A percentile compares a stretch with the other conserved stretches of the same genome.
Evolutionary conservation across 1,139 yeast species (phyloP).

Genomic region (Hyphopichia khmerensis): DNA sequence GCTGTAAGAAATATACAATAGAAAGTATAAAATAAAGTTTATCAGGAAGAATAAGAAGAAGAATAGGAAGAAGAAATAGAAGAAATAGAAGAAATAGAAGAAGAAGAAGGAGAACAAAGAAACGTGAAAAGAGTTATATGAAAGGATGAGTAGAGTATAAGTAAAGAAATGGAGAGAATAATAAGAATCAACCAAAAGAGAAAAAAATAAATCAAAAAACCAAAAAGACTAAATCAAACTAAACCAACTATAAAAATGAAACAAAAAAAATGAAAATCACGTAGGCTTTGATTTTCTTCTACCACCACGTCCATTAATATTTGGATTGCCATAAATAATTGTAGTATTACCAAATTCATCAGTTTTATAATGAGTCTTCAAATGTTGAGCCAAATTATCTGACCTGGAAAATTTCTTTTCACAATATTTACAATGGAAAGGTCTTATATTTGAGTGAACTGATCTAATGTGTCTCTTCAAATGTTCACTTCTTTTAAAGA

Average conservation of each 20-base stretch:
- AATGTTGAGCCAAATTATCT: slow-evolving; percentile 51
- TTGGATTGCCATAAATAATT: slow-evolving; percentile 40
- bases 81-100: not conserved
- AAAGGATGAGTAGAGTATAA: no score
- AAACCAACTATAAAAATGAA: not conserved
- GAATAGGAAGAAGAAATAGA: no score
- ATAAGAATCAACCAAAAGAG: no score
- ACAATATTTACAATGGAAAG: slow-evolving; percentile 50
- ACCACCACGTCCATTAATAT: slow-evolving; percentile 26
- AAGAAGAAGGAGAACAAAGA: not conserved
- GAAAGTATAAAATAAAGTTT: no score
- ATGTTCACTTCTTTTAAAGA: slow-evolving; percentile 50
- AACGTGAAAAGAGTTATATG: not conserved
- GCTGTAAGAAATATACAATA: no score
- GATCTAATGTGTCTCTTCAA: slow-evolving; percentile 48
- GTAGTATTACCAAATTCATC: slow-evolving; percentile 37
- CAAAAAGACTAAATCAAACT: no score
- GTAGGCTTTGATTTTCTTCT: slow-evolving; percentile 11
- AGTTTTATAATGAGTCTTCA: slow-evolving; percentile 45
- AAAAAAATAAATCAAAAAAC: no score
- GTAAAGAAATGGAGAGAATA: no score
- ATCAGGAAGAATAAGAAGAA: no score
- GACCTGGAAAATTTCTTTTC: slow-evolving; percentile 48
- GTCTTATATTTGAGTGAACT: slow-evolving; percentile 48
- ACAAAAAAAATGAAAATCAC: not conserved